These are phyloP conservation scores for grape (Vitis vinifera) DNA, from an alignment of 164 flowering plant species.

Conservation along the genomic window ASM3070453v1 NC_081812.1:22771501-22772000, in stretches of 20 bases:
- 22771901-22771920: constrained; percentile 89
- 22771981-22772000: constrained; percentile 61
- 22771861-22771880: constrained; percentile 54
- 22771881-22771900: constrained; percentile 75
- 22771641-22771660: constrained; percentile 89
- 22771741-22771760: constrained; percentile 57
- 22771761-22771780: constrained; percentile 44
- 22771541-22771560: constrained; percentile 83
- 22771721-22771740: constrained; percentile 63
- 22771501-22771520: constrained; percentile 48
- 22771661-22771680: constrained; percentile 45
- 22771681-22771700: constrained; percentile 47
- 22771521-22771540: constrained; percentile 70
- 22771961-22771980: constrained; percentile 69
- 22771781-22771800: constrained; percentile 59
- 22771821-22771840: constrained; percentile 83
- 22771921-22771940: constrained; percentile 92
- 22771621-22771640: constrained; percentile 82
- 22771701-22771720: constrained; percentile 61
- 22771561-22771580: constrained; percentile 52
- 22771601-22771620: constrained; percentile 49
- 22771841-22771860: constrained; percentile 89
- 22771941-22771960: constrained; percentile 78
- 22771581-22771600: constrained; percentile 58
- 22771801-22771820: constrained; percentile 58